Percentiles rank a stretch among this genome's conserved stretches.
These are phyloP conservation scores for Talaromyces stipitatus DNA, from an alignment of 495 filamentous ascomycete species.

Conservation along the genomic window DNA sequence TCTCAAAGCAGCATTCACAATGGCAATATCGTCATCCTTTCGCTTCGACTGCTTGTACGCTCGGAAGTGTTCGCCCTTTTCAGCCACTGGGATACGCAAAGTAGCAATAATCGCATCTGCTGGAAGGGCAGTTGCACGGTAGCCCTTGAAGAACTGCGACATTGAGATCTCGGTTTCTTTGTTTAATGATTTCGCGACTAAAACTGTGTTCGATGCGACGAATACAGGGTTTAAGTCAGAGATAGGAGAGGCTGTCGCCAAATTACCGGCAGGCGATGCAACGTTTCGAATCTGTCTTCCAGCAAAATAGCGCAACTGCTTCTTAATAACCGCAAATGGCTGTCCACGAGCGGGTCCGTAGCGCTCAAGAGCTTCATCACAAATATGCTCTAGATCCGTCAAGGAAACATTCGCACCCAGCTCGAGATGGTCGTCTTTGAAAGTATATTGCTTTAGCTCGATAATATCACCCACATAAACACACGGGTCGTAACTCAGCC, in stretches of 20 bases:
- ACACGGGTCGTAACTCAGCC: constrained; percentile 77
- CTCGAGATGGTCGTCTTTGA: constrained; percentile 32
- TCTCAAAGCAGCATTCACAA: constrained; percentile 78
- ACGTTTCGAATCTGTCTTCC: constrained; percentile 95
- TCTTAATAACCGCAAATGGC: constrained; percentile 42
- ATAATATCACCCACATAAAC: constrained; percentile 92
- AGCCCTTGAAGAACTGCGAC: constrained; percentile 87
- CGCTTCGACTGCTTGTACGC: constrained; percentile 94
- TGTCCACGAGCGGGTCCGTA: constrained; percentile 70
- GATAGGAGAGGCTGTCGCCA: constrained; percentile 92
- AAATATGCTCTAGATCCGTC: constrained; percentile 47
- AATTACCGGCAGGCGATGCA: constrained; percentile 89
- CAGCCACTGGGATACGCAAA: constrained; percentile 73
- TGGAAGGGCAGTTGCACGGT: constrained; percentile 76
- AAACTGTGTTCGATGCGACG: constrained; percentile 71
- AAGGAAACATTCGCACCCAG: constrained; percentile 80
- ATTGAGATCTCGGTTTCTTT: constrained; percentile 78
- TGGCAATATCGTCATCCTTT: constrained; percentile 96
- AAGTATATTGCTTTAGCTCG: constrained; percentile 71
- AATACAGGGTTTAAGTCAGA: constrained; percentile 95
- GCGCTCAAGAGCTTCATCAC: constrained; percentile 66
- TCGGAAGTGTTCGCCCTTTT: constrained; percentile 61
- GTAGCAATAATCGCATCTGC: constrained; percentile 76
- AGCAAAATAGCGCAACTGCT: constrained; percentile 72
- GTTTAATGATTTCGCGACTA: constrained; percentile 68